A percentile compares a stretch with the other conserved stretches of the same genome.
These are phyloP conservation scores for Dentipellis sp. DNA, from an alignment of 768 basidiomycete genomes.

Conservation along the genomic window DNA sequence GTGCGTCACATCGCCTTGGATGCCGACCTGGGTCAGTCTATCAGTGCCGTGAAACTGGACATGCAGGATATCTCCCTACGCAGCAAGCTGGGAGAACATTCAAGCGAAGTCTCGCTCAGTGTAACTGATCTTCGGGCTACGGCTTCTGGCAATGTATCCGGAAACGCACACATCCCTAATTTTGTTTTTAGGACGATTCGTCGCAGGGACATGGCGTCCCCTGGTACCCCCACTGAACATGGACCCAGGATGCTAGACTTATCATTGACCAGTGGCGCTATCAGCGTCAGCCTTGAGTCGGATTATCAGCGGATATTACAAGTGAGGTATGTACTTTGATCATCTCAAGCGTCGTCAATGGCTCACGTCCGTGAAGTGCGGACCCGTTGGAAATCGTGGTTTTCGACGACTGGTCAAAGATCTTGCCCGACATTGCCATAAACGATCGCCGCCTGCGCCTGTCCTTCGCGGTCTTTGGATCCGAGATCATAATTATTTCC, in stretches of 20 bases:
- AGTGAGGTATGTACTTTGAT: constrained; percentile 48
- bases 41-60: constrained; percentile 60
- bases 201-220: constrained; percentile 31
- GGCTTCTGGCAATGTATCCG: constrained; percentile 67
- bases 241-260: constrained; percentile 58
- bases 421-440: constrained; percentile 28
- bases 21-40: constrained; percentile 81
- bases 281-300: constrained; percentile 61
- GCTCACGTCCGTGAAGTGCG: constrained; percentile 35
- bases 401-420: constrained; percentile 73
- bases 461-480: constrained; percentile 67
- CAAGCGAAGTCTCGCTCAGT: constrained; percentile 58
- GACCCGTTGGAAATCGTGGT: constrained; percentile 71
- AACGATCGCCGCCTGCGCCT: constrained; percentile 52
- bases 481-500: constrained; percentile 54
- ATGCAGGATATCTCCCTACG: constrained; percentile 55
- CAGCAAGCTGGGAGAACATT: constrained; percentile 51
- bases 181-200: constrained; percentile 72
- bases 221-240: constrained; percentile 17
- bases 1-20: constrained; percentile 66
- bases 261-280: constrained; percentile 61
- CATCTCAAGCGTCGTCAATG: not conserved
- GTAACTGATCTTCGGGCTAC: constrained; percentile 42
- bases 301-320: constrained; percentile 67
- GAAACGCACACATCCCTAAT: constrained; percentile 53